Percentiles rank a stretch among this genome's conserved stretches.
These are phyloP conservation scores for Hydnomerulius pinastri DNA, from an alignment of 768 basidiomycete genomes.

Conservation along the genomic window DNA sequence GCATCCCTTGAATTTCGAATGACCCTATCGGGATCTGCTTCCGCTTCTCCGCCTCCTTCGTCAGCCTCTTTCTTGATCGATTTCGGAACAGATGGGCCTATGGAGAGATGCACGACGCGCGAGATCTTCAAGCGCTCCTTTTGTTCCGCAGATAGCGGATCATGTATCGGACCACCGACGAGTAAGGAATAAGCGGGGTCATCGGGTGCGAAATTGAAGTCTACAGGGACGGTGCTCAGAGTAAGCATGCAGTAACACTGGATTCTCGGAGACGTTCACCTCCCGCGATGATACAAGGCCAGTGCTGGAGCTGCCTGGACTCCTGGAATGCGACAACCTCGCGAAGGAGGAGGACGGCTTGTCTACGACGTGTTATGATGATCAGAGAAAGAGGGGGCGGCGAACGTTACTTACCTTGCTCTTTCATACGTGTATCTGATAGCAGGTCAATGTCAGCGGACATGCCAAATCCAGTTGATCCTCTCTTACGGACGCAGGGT, in stretches of 20 bases:
- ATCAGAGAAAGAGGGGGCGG: not conserved
- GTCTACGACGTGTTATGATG: constrained; percentile 44
- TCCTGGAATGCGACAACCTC: constrained; percentile 60
- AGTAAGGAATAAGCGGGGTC: constrained; percentile 84
- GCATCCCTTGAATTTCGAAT: constrained; percentile 76
- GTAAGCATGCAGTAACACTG: not conserved
- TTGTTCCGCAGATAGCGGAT: constrained; percentile 57
- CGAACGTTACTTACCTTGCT: constrained; percentile 52
- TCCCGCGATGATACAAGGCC: constrained; percentile 85
- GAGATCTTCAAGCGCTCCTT: constrained; percentile 55
- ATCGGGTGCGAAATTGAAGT: constrained; percentile 87
- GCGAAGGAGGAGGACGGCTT: constrained; percentile 72
- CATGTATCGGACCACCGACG: constrained; percentile 58
- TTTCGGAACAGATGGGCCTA: constrained; percentile 58
- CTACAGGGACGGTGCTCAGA: constrained; percentile 39
- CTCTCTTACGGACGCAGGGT: constrained; percentile 63
- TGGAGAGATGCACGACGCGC: constrained; percentile 68
- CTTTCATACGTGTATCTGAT: constrained; percentile 72
- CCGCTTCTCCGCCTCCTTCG: constrained; percentile 43
- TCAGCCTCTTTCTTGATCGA: constrained; percentile 23
- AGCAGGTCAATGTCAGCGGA: not conserved
- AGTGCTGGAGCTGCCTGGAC: constrained; percentile 44
- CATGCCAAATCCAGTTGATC: not conserved
- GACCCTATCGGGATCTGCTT: constrained; percentile 61
- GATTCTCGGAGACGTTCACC: constrained; percentile 46